These are phyloP conservation scores for Acanthamoeba sp. DNA, from an alignment of 208 protist genomes.

Conservation along the genomic window DNA sequence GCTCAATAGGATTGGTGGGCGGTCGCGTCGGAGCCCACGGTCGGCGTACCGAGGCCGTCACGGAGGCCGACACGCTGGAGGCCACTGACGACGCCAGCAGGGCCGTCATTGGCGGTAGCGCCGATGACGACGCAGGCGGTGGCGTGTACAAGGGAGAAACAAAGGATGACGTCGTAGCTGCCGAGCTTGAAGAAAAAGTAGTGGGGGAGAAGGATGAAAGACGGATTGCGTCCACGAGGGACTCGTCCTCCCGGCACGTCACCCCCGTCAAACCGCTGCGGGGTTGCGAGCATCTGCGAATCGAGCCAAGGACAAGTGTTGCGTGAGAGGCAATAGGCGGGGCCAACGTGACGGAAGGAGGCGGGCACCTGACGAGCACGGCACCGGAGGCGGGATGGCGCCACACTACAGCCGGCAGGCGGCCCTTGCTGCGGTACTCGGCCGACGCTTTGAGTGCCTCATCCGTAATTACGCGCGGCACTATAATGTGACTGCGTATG, in stretches of 20 bases:
- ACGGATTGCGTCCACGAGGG: slow-evolving; percentile 47
- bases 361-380: slow-evolving; percentile 44
- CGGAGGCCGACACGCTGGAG: neutral
- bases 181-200: neutral
- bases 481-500: slow-evolving; percentile 4
- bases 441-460: neutral
- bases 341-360: neutral
- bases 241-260: slow-evolving; percentile 67
- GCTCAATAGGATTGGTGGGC: neutral
- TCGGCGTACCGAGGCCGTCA: neutral
- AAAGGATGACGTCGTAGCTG: neutral
- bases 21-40: neutral
- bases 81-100: neutral
- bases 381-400: slow-evolving; percentile 34
- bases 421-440: slow-evolving; percentile 80
- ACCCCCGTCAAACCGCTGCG: slow-evolving; percentile 70
- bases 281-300: slow-evolving; percentile 77
- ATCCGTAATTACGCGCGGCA: slow-evolving; percentile 27
- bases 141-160: neutral
- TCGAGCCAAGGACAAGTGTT: neutral
- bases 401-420: slow-evolving; percentile 79
- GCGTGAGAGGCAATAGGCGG: neutral
- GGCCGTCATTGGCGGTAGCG: neutral
- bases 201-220: neutral
- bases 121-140: neutral